A percentile compares a stretch with the other conserved stretches of the same genome.
Conservation (phyloP, 306 rosid species). For the Begonia peltatifolia region DNA sequence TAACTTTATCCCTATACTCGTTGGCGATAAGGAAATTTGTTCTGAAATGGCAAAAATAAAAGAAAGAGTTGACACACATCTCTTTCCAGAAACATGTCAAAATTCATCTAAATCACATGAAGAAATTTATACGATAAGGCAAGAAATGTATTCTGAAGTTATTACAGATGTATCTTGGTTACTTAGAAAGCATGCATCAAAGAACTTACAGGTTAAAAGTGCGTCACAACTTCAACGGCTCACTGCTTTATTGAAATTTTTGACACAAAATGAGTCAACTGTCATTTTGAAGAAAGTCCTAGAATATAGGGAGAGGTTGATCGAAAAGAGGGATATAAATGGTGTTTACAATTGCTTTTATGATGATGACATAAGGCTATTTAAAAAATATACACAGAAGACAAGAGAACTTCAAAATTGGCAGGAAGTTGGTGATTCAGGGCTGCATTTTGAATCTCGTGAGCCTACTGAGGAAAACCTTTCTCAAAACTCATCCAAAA, state of each 20-base stretch:
- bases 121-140: conserved; percentile 37
- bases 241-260: conserved; percentile 51
- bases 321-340: conserved; percentile 24
- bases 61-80: conserved; percentile 34
- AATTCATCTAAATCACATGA: conserved; percentile 24
- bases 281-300: conserved; percentile 57
- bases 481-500: conserved; percentile 22
- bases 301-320: conserved; percentile 31
- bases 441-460: conserved; percentile 7
- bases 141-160: conserved; percentile 40
- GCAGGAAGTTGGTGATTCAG: conserved; percentile 15
- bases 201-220: conserved; percentile 31
- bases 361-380: conserved; percentile 31
- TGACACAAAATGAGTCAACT: conserved; percentile 47
- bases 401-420: conserved; percentile 36
- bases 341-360: conserved; percentile 12
- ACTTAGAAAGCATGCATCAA: conserved; percentile 59
- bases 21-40: conserved; percentile 72
- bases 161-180: conserved; percentile 84
- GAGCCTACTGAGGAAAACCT: conserved; percentile 19
- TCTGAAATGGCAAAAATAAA: conserved; percentile 54
- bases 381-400: conserved; percentile 29
- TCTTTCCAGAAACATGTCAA: conserved; percentile 19
- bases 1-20: conserved; percentile 72
- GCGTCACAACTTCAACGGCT: conserved; percentile 60